phyloP scores from a whole-genome alignment of 1,284 basidiomycete genomes.

The Xerocomus minutiporus region DNA sequence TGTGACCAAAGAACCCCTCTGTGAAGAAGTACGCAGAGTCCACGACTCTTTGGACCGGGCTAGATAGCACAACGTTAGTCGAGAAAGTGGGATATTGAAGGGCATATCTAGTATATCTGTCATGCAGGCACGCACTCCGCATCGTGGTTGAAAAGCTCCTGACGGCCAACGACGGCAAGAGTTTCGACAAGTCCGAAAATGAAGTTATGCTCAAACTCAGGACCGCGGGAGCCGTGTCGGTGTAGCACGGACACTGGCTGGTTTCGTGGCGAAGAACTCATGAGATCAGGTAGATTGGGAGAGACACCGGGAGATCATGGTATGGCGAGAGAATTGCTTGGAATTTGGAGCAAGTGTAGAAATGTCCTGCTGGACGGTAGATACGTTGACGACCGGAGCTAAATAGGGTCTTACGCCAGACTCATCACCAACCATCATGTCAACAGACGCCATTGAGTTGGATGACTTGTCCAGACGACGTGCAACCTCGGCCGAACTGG shows the following conservation, averaged over 20 bases:
- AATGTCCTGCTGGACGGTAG: too few relatives aligned
- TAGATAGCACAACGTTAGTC: background rate
- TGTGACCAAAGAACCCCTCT: background rate
- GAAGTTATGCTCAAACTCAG: background rate
- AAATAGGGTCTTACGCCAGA: background rate
- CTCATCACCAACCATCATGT: slow-evolving; percentile 12
- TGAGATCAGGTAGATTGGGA: background rate
- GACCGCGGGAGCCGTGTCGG: background rate
- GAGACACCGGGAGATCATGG: background rate
- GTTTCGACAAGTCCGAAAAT: background rate
- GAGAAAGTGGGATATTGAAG: background rate
- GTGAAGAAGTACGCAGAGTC: background rate
- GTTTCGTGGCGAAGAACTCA: background rate
- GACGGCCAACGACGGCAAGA: background rate
- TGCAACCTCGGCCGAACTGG: slow-evolving; percentile 6
- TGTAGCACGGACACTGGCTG: background rate
- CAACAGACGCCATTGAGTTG: slow-evolving; percentile 23
- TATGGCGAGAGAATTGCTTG: background rate
- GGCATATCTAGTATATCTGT: background rate
- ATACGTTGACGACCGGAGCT: background rate
- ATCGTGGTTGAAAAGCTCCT: background rate
- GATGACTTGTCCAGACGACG: slow-evolving; percentile 15
- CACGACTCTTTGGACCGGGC: background rate
- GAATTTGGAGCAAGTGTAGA: background rate
- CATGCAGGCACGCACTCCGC: background rate